phyloP scores from a whole-genome alignment of 169 alveolate species.

The Cryptosporidium xiaoi region DNA sequence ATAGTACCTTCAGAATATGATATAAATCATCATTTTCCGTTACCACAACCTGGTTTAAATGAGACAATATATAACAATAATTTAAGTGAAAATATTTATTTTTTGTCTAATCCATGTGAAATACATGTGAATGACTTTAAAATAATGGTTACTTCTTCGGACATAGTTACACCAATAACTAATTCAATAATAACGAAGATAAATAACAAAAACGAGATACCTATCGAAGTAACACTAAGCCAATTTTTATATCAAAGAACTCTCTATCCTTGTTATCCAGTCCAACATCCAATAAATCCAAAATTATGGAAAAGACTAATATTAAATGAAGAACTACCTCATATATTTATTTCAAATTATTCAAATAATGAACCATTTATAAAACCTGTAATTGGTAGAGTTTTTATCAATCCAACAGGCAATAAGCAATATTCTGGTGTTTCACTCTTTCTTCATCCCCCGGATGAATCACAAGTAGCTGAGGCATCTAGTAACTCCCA shows the following conservation, averaged over 20 bases:
- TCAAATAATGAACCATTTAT: slow-evolving; percentile 14
- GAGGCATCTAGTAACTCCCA: background rate
- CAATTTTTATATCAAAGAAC: slow-evolving; percentile 69
- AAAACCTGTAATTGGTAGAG: slow-evolving; percentile 52
- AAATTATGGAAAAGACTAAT: slow-evolving; percentile 13
- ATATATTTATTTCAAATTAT: slow-evolving; percentile 23
- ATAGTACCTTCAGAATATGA: slow-evolving; percentile 68
- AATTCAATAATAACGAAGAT: slow-evolving; percentile 27
- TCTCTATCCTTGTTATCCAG: slow-evolving; percentile 61
- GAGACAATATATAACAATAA: slow-evolving; percentile 16
- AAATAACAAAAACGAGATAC: slow-evolving; percentile 6
- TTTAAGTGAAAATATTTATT: slow-evolving; percentile 10
- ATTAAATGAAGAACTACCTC: slow-evolving; percentile 60
- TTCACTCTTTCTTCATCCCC: slow-evolving; percentile 29
- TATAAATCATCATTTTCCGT: slow-evolving; percentile 47
- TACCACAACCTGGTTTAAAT: slow-evolving; percentile 59
- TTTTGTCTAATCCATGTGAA: slow-evolving; percentile 64
- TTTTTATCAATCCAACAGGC: slow-evolving; percentile 48
- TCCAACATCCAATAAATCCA: slow-evolving; percentile 70
- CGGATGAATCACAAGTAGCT: slow-evolving; percentile 29
- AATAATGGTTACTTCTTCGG: slow-evolving; percentile 51
- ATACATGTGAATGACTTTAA: slow-evolving; percentile 53
- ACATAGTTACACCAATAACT: slow-evolving; percentile 46
- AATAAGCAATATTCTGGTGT: slow-evolving; percentile 23
- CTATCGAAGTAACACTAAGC: slow-evolving; percentile 50